These are phyloP conservation scores for Candida tallmaniae DNA, from an alignment of 805 yeast species.

Conservation along the genomic window DNA sequence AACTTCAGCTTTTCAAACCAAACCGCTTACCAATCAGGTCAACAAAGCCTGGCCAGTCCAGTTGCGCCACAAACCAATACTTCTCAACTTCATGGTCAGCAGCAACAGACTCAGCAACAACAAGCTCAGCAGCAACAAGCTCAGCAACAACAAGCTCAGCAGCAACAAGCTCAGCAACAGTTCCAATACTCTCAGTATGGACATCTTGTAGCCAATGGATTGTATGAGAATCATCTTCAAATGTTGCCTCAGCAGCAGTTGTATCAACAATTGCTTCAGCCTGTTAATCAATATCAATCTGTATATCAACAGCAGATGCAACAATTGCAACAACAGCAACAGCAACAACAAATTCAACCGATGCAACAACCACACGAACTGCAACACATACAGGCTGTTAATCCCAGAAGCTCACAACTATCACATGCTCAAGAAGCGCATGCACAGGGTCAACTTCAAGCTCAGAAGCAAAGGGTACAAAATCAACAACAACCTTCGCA, in stretches of 20 bases:
- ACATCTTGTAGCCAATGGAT: background rate
- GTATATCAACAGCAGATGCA: background rate
- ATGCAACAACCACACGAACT: background rate
- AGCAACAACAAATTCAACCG: background rate
- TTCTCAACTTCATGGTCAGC: conserved; percentile 5
- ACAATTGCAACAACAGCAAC: background rate
- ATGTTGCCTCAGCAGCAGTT: conserved; percentile 15
- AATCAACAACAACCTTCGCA: no score
- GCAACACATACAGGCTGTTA: conserved; percentile 2
- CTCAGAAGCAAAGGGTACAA: conserved; percentile 6
- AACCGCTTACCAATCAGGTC: conserved; percentile 6
- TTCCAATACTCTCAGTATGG: conserved; percentile 1
- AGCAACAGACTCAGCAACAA: conserved; percentile 12
- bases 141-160: conserved; percentile 6
- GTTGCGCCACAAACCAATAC: no score
- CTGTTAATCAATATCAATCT: conserved; percentile 6
- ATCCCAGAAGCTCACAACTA: no score
- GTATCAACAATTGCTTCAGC: conserved; percentile 15
- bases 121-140: conserved; percentile 12
- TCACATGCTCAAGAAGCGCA: no score
- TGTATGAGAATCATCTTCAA: conserved; percentile 8
- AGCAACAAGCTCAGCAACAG: conserved; percentile 2
- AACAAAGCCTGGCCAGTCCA: conserved; percentile 4
- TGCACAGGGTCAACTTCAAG: conserved; percentile 10
- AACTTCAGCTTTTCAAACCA: no score